These are phyloP conservation scores for Monosporascus sp. DNA, from an alignment of 2,329 filamentous ascomycete species.

Conservation along the genomic window DNA sequence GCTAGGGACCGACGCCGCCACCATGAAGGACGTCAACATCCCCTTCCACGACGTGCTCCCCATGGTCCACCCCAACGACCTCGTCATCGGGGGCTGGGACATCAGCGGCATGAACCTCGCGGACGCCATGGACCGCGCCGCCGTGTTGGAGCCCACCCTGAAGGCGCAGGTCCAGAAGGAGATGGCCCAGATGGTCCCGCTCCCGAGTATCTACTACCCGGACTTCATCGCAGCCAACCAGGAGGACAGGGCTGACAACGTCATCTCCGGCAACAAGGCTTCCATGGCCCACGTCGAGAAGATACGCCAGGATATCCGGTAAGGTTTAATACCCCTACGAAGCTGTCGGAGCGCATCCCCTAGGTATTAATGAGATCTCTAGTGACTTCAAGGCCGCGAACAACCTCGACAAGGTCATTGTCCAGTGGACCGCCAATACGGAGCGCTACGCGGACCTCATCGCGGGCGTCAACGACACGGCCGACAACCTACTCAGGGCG, in stretches of 20 bases:
- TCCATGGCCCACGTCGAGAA: constrained; percentile 84
- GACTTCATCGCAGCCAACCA: constrained; percentile 99
- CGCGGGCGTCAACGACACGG: constrained; percentile 89
- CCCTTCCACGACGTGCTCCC: constrained; percentile 91
- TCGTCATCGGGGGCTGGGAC: constrained; percentile 95
- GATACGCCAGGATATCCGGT: constrained; percentile 87
- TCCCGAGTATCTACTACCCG: constrained; percentile 96
- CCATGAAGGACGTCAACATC: constrained; percentile 86
- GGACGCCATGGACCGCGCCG: constrained; percentile 89
- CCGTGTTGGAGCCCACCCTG: constrained; percentile 90
- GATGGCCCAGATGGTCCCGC: constrained; percentile 80
- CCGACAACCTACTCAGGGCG: constrained; percentile 83
- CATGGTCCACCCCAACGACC: constrained; percentile 95
- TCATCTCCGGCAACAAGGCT: constrained; percentile 78
- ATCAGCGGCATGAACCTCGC: constrained; percentile 89
- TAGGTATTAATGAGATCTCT: neutral
- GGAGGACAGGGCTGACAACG: constrained; percentile 90
- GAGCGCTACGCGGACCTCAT: constrained; percentile 91
- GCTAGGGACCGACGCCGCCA: constrained; percentile 81
- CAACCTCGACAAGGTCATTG: constrained; percentile 86
- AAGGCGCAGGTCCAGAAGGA: constrained; percentile 89
- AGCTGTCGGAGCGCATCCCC: neutral
- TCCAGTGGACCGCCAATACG: constrained; percentile 98
- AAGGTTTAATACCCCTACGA: constrained; percentile 19
- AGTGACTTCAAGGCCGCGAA: constrained; percentile 87